Evolutionary conservation across 2,329 filamentous ascomycete species (phyloP), one percentile per base, ranked within the genome.

Genomic region (Fusarium sp.): DNA sequence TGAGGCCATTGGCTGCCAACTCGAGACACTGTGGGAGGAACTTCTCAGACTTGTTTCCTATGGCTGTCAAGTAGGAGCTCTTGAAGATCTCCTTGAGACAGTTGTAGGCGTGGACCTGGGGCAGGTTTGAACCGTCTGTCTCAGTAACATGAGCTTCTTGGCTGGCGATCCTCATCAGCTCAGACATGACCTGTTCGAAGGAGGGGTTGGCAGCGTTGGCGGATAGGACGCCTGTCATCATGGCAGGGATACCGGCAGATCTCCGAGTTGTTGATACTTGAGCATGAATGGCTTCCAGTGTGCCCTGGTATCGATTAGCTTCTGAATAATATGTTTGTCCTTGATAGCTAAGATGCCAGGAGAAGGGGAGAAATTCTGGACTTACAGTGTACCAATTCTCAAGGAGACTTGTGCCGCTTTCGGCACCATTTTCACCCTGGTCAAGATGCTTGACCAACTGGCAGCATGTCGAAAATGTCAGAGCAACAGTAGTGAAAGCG

Each of bases 101-200:
- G 73, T 99, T 99, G 72, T 97, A 85, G 0, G 95, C 93, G 75
- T 99, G 95, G 0, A 99, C 95, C 75, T 99, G 94, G 1, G 93
- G 90, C 5, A 98, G 78, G 36, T 90, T 89, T 3, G 84, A 84
- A 28, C 83, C 86, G 55, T 89, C 86, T 1, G 84, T 86, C 56
- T 86, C 82, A 0, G 82, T 80, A 38, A 83, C 79, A 9, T 74
- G 77, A 4, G 84, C 84, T 45, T 85, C 81, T 22, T 79, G 75
- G 24, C 80, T 76, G 6, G 88, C 86, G 49, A 91, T 87, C 4
- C 76, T 73, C 58, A 86, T 83, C 5, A 93, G 80, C 31, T 87
- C 85, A 6, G 74, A 72, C 72, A 96, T 88, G 1, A 89, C 86
- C 34, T 84, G 78, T 28, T 85, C 78, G 50, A 95, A 90, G 0